These are phyloP conservation scores for Rhodotorula mucilaginosa DNA, from an alignment of 1,284 basidiomycete genomes.

Conservation along the genomic window DNA sequence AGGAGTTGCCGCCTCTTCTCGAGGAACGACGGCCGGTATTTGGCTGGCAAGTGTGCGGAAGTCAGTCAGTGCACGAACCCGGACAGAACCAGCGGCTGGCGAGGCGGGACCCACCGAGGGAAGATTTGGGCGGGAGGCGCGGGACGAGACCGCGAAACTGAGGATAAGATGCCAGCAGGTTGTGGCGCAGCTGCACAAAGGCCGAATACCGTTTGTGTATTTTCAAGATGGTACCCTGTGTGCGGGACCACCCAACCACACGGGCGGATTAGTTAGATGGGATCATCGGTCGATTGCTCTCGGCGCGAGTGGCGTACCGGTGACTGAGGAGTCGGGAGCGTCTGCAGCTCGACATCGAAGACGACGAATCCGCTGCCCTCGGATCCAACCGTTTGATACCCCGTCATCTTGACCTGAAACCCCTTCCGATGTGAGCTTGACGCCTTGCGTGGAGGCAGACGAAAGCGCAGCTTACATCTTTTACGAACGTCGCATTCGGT, in stretches of 20 bases:
- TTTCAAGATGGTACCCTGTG: constrained; percentile 62
- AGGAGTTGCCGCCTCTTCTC: constrained; percentile 64
- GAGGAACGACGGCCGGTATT: constrained; percentile 65
- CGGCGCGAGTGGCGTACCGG: background rate
- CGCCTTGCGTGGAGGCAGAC: no score
- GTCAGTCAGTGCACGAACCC: no score
- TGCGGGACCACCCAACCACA: background rate
- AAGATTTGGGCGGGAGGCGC: constrained; percentile 65
- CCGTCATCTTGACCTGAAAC: constrained; percentile 27
- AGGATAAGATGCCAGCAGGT: constrained; percentile 58
- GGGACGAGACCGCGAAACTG: constrained; percentile 59
- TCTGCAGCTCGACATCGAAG: constrained; percentile 41
- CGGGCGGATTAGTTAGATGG: background rate
- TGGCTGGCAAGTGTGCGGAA: constrained; percentile 32
- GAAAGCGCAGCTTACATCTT: constrained; percentile 14
- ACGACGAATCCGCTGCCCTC: constrained; percentile 43
- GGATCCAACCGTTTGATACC: constrained; percentile 40
- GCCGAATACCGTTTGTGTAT: constrained; percentile 68
- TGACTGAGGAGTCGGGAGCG: constrained; percentile 14
- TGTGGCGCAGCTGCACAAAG: constrained; percentile 60
- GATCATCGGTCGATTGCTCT: background rate
- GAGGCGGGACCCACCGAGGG: constrained; percentile 52
- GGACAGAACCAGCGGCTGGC: background rate
- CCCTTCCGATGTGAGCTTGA: no score
- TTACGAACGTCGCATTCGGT: constrained; percentile 31